phyloP scores from a whole-genome alignment of 495 filamentous ascomycete species.

The Penicillium mononematosum region DNA sequence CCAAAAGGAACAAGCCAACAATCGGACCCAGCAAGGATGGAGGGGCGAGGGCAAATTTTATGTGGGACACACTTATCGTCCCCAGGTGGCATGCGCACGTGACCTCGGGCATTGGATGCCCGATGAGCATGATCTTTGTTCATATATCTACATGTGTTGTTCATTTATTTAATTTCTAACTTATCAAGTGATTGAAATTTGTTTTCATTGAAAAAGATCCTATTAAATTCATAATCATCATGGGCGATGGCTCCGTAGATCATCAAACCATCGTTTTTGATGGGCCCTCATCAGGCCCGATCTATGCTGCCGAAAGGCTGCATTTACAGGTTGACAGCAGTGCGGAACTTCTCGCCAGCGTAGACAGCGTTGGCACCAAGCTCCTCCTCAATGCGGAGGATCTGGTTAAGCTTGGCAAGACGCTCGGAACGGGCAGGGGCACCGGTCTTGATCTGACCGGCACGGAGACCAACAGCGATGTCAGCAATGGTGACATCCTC shows the following conservation, averaged over 20 bases:
- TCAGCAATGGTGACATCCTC: constrained; percentile 99
- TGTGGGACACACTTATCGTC: constrained; percentile 33
- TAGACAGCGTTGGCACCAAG: constrained; percentile 88
- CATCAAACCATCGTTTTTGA: constrained; percentile 25
- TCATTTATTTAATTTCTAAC: constrained; percentile 1
- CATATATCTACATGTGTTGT: background rate
- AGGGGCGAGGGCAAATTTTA: constrained; percentile 35
- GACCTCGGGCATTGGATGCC: constrained; percentile 25
- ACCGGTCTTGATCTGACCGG: constrained; percentile 99
- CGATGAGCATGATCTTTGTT: constrained; percentile 17
- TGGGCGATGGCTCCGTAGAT: constrained; percentile 14
- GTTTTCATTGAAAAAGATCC: constrained; percentile 29
- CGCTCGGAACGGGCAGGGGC: constrained; percentile 94
- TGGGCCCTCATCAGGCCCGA: constrained; percentile 1
- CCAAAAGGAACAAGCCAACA: constrained; percentile 20
- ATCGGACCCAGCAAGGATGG: constrained; percentile 26
- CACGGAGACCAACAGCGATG: constrained; percentile 91
- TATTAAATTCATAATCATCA: constrained; percentile 41
- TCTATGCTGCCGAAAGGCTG: constrained; percentile 16
- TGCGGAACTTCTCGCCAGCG: constrained; percentile 89
- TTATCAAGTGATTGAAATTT: constrained; percentile 12
- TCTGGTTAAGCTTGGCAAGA: constrained; percentile 99
- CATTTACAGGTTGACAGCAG: constrained; percentile 78
- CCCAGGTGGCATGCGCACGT: constrained; percentile 27
- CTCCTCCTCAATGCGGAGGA: constrained; percentile 99